Percentiles rank a stretch among this genome's conserved stretches.
phyloP scores from a whole-genome alignment of 768 basidiomycete genomes.

The Tylopilus rubrobrunneus region DNA sequence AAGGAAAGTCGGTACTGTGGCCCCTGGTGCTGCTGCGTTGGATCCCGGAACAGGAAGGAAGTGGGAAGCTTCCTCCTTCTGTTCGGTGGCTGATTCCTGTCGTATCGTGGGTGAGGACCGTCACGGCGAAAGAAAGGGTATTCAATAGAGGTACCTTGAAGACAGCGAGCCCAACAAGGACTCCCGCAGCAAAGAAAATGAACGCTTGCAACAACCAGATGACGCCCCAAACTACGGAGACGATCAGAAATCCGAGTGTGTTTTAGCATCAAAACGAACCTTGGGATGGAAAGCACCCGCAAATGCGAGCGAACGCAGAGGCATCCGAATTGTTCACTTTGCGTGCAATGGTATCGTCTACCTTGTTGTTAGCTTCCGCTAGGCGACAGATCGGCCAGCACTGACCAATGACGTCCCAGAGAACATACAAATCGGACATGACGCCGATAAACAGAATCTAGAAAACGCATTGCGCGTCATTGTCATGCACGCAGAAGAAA shows the following conservation, averaged over 20 bases:
- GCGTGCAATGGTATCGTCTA: slow-evolving; percentile 80
- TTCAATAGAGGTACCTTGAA: slow-evolving; percentile 62
- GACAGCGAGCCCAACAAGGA: slow-evolving; percentile 72
- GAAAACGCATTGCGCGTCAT: background rate
- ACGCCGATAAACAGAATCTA: slow-evolving; percentile 80
- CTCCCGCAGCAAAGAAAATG: slow-evolving; percentile 67
- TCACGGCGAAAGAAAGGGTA: background rate
- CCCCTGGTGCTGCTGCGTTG: slow-evolving; percentile 31
- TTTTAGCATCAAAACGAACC: slow-evolving; percentile 35
- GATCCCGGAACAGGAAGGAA: slow-evolving; percentile 63
- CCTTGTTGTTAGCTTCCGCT: background rate
- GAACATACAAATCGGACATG: slow-evolving; percentile 84
- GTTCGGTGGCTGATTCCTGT: slow-evolving; percentile 59
- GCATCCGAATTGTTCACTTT: slow-evolving; percentile 90
- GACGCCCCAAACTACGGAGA: slow-evolving; percentile 72
- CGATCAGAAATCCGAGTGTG: slow-evolving; percentile 1
- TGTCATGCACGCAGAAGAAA: background rate
- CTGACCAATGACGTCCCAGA: slow-evolving; percentile 85
- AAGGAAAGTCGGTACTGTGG: slow-evolving; percentile 22
- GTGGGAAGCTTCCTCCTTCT: slow-evolving; percentile 45
- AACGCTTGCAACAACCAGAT: slow-evolving; percentile 80
- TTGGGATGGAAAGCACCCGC: slow-evolving; percentile 82
- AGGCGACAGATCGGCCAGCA: background rate
- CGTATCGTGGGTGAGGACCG: background rate
- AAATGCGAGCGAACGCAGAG: slow-evolving; percentile 76